Evolutionary conservation across 768 basidiomycete species (phyloP).

Genomic region (Leccinellum albellum): DNA sequence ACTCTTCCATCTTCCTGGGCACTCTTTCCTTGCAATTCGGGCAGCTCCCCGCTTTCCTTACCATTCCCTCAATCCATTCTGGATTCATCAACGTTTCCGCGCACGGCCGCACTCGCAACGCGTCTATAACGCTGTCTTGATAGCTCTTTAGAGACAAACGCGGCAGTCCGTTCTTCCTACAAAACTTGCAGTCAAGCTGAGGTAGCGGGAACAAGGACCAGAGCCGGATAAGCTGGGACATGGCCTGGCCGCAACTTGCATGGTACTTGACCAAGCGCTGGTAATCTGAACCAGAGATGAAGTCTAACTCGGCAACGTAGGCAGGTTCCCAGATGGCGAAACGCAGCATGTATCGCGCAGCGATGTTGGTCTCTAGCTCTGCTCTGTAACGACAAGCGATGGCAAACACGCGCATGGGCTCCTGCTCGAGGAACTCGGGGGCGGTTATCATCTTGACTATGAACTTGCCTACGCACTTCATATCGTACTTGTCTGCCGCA

Average conservation of each 20-base stretch:
- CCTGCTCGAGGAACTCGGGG: slow-evolving; percentile 32
- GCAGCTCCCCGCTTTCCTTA: slow-evolving; percentile 30
- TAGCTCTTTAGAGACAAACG: slow-evolving; percentile 30
- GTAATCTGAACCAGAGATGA: slow-evolving; percentile 36
- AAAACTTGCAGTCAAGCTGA: slow-evolving; percentile 32
- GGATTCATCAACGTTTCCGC: slow-evolving; percentile 27
- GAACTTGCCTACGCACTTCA: slow-evolving; percentile 40
- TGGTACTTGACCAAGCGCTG: slow-evolving; percentile 37
- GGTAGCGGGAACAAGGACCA: slow-evolving; percentile 32
- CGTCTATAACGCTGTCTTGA: slow-evolving; percentile 34
- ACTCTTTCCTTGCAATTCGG: slow-evolving; percentile 27
- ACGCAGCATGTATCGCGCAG: slow-evolving; percentile 36
- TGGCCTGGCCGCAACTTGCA: slow-evolving; percentile 32
- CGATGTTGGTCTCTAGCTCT: slow-evolving; percentile 32
- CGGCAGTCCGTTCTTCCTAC: slow-evolving; percentile 34
- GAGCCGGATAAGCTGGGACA: slow-evolving; percentile 31
- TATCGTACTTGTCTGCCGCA: slow-evolving; percentile 49
- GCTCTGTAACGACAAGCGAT: slow-evolving; percentile 37
- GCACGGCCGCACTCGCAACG: slow-evolving; percentile 30
- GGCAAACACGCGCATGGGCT: slow-evolving; percentile 36
- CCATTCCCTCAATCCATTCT: slow-evolving; percentile 31
- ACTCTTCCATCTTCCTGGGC: slow-evolving; percentile 29
- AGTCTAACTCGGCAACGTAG: slow-evolving; percentile 34
- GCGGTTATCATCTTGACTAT: slow-evolving; percentile 31
- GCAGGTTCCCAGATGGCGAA: slow-evolving; percentile 32